Evolutionary conservation across 148 eudicot genomes (phyloP).

Genomic region (Dianthus caryophyllus): DNA sequence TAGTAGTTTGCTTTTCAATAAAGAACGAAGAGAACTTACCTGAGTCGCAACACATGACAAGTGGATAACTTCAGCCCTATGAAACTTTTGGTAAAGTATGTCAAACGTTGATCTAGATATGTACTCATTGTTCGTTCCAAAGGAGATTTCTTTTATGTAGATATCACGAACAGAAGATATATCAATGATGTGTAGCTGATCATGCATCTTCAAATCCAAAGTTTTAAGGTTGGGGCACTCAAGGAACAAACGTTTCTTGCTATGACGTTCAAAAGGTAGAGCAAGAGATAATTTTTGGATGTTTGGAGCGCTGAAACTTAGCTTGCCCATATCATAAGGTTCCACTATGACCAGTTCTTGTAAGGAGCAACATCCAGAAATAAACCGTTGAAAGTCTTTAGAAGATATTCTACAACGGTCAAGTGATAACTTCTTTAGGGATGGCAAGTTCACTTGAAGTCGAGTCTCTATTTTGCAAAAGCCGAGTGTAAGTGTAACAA

Average conservation of each 20-base stretch:
- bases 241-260: background rate
- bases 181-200: background rate
- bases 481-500: no score
- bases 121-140: no score
- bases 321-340: background rate
- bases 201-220: background rate
- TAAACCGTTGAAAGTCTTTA: no score
- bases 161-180: background rate
- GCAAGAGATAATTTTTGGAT: background rate
- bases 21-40: no score
- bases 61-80: no score
- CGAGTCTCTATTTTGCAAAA: background rate
- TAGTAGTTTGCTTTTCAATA: no score
- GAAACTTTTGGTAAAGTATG: no score
- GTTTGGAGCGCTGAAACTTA: slow-evolving; percentile 6
- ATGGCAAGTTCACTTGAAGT: background rate
- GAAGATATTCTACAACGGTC: no score
- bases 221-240: slow-evolving; percentile 1
- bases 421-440: background rate
- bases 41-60: no score
- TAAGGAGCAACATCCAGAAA: slow-evolving; percentile 7
- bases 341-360: background rate
- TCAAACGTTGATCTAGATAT: no score
- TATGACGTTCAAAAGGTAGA: no score
- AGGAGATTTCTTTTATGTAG: no score